Percentiles rank a stretch among this genome's conserved stretches.
Evolutionary conservation across 202 grass and related monocot species (phyloP).

Genomic region (Musa balbisiana): DNA sequence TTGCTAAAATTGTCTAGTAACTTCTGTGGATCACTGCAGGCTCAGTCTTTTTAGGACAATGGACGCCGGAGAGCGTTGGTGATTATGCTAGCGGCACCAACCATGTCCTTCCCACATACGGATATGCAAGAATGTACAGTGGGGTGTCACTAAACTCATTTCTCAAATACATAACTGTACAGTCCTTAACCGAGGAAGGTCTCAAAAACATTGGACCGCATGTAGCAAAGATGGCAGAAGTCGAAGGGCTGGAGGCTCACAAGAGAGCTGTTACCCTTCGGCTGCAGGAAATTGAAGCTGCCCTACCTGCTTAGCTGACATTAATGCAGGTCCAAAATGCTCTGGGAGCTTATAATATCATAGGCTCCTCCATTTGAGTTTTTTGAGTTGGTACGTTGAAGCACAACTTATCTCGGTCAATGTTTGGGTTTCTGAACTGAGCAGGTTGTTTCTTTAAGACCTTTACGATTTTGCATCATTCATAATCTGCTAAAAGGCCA

Average conservation of each 20-base stretch:
- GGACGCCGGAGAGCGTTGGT: conserved; percentile 89
- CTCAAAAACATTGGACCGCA: conserved; percentile 58
- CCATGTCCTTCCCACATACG: conserved; percentile 40
- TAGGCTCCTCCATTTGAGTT: too few species aligned
- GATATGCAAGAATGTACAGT: too few species aligned
- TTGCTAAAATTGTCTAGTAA: not conserved
- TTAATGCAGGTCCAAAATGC: too few species aligned
- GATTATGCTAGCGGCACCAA: conserved; percentile 90
- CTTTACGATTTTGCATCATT: too few species aligned
- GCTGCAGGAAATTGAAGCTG: conserved; percentile 57
- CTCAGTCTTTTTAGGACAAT: conserved; percentile 81
- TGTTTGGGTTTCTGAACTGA: too few species aligned
- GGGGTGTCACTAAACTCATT: conserved; percentile 53
- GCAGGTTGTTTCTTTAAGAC: too few species aligned
- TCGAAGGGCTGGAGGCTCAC: conserved; percentile 86
- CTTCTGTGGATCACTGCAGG: conserved; percentile 31
- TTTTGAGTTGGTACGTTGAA: too few species aligned
- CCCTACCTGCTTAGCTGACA: conserved; percentile 30
- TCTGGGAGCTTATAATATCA: too few species aligned
- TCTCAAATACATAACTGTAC: conserved; percentile 85
- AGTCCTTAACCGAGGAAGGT: conserved; percentile 71
- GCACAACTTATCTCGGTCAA: too few species aligned
- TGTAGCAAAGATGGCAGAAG: conserved; percentile 78
- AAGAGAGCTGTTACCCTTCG: conserved; percentile 86
- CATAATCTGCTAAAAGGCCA: too few species aligned